Conservation (phyloP, 2,329 filamentous ascomycete species). For the Neophaeococcomyces mojaviensis region DNA sequence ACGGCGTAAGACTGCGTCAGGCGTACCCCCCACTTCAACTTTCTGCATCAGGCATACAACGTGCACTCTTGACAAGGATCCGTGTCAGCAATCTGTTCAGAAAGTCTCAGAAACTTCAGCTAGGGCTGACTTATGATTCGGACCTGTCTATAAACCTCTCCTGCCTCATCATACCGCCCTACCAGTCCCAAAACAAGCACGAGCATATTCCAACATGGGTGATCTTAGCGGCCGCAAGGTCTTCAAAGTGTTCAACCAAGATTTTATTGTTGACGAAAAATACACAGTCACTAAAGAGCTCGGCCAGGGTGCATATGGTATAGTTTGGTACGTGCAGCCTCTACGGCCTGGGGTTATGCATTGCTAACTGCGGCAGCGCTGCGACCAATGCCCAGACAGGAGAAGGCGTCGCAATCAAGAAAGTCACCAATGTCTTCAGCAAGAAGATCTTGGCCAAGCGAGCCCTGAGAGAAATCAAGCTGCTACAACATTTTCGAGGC, state of each 20-base stretch:
- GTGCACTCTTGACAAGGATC: neutral
- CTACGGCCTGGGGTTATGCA: neutral
- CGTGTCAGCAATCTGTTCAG: conserved; percentile 1
- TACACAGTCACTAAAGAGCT: conserved; percentile 99
- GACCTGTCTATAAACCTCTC: neutral
- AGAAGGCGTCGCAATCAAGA: conserved; percentile 97
- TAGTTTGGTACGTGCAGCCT: conserved; percentile 71
- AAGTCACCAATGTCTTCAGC: conserved; percentile 99
- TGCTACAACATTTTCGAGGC: conserved; percentile 92
- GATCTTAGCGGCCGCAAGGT: conserved; percentile 70
- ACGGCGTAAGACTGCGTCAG: neutral
- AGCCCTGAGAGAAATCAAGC: conserved; percentile 94
- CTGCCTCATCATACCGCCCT: neutral
- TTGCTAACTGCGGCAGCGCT: conserved; percentile 51
- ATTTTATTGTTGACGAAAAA: conserved; percentile 95
- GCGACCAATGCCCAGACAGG: conserved; percentile 84
- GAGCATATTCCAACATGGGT: conserved; percentile 40
- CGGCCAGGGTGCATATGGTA: conserved; percentile 95
- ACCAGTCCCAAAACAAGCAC: neutral
- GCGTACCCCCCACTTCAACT: neutral
- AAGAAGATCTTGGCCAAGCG: conserved; percentile 99
- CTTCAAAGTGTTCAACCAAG: conserved; percentile 99
- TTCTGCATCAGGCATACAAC: neutral
- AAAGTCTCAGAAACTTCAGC: neutral
- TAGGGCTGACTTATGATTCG: neutral